Evolutionary conservation across 176 grass and related monocot genomes (phyloP).

Genomic region (Cenchrus americanus): DNA sequence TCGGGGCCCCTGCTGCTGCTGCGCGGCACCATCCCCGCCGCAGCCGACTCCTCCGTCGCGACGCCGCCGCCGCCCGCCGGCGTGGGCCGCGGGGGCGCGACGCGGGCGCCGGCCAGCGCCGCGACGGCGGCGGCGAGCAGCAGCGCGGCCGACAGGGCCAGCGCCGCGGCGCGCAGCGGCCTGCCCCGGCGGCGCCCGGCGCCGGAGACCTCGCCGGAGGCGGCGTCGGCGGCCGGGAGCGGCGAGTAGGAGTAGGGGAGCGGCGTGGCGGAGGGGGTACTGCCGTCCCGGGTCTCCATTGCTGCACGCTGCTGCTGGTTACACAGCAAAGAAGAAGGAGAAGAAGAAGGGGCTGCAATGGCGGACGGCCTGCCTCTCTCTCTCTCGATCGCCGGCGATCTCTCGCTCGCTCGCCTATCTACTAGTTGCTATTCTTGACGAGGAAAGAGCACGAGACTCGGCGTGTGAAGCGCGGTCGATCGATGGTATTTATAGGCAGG

Average conservation of each 20-base stretch:
- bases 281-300: conserved; percentile 40
- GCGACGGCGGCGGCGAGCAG: conserved; percentile 26
- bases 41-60: too few relatives aligned
- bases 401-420: too few relatives aligned
- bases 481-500: too few relatives aligned
- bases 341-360: too few relatives aligned
- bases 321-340: too few relatives aligned
- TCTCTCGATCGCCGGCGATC: too few relatives aligned
- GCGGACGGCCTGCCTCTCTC: too few relatives aligned
- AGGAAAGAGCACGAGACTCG: too few relatives aligned
- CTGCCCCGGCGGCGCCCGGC: background rate
- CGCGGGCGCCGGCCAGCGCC: conserved; percentile 19
- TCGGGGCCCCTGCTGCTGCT: conserved; percentile 58
- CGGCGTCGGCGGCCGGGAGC: conserved; percentile 32
- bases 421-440: too few relatives aligned
- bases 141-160: background rate
- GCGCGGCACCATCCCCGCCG: background rate
- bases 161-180: background rate
- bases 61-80: background rate
- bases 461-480: too few relatives aligned
- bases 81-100: background rate
- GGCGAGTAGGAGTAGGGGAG: conserved; percentile 50
- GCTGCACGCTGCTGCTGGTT: too few relatives aligned
- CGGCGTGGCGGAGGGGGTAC: background rate
- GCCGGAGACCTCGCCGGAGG: conserved; percentile 5